Evolutionary conservation across 768 basidiomycete species (phyloP), one percentile per base, ranked within the genome.

Genomic region (Mycena capillaripes): DNA sequence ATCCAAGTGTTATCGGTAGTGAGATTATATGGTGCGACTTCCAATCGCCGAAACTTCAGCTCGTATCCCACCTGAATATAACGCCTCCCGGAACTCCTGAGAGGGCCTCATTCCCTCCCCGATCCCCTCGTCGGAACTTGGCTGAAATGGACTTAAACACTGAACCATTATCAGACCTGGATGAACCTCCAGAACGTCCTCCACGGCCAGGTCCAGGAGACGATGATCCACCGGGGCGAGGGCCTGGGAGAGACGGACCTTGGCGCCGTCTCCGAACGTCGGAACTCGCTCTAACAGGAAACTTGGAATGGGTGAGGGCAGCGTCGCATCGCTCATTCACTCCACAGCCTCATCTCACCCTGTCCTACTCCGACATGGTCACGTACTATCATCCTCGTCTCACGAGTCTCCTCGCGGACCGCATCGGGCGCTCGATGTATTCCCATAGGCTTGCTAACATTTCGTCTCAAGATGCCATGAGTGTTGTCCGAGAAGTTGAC

Each of bases 21-120:
- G 79, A 80, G 62, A 59, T 80, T 11, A 61, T 79, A 19, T 77
- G 76, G 76, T 80, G 79, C 75, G 72, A 78, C 56, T 79, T 77
- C 38, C 21, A 63, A 21, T 74, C 74, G 36, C 69, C 73, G 25
- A 61, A 44, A 55, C 64, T 76, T n/a, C 71, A 75, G 14, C 71
- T 78, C 17, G 72, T 77, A 21, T 66, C 66, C 32, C 76, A 76
- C 57, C 61, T 78, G 21, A 79, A 79, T 68, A 76, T 79, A 27
- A 79, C 77, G 34, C 75, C 77, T 53, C 75, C 77, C 23, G 75
- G 73, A 14, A 74, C 77, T 1, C 75, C 77, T 11, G 63, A 66
- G 23, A 44, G 40, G 11, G 34, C 71, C 66, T 53, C 70, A n/a
- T 19, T 61, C n/a, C n/a, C n/a, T 42, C 69, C 73, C 19, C 12